A percentile compares a stretch with the other conserved stretches of the same genome.
Conservation (phyloP, 306 rosid genomes). For the Senna tora region DNA sequence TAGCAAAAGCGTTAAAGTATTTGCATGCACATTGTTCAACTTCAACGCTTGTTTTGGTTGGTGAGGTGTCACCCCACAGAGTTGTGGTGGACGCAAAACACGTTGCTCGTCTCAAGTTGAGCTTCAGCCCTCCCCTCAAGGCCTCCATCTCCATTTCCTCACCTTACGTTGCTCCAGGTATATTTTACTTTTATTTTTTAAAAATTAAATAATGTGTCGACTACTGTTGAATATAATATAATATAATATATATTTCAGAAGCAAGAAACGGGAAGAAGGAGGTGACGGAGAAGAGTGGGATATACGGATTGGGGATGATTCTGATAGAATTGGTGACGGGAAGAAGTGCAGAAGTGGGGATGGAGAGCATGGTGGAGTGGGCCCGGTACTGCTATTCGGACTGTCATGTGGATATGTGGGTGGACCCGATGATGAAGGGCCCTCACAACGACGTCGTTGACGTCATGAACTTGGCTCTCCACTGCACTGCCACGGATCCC, state of each 20-base stretch:
- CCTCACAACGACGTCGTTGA: slow-evolving; percentile 64
- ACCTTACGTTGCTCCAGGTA: slow-evolving; percentile 57
- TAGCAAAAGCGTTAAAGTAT: slow-evolving; percentile 49
- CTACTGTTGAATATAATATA: too few species aligned
- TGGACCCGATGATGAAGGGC: slow-evolving; percentile 58
- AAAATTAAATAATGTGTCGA: neutral
- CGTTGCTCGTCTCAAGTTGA: slow-evolving; percentile 51
- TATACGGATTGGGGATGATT: slow-evolving; percentile 72
- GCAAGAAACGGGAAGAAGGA: slow-evolving; percentile 45
- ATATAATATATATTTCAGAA: slow-evolving; percentile 49
- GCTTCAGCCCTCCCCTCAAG: slow-evolving; percentile 45
- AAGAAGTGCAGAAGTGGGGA: slow-evolving; percentile 53
- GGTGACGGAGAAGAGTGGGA: slow-evolving; percentile 64
- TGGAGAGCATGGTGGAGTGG: slow-evolving; percentile 74
- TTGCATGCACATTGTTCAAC: slow-evolving; percentile 48
- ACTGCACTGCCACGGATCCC: slow-evolving; percentile 79
- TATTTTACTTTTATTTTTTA: neutral
- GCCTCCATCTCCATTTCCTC: slow-evolving; percentile 50
- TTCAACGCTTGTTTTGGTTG: slow-evolving; percentile 35
- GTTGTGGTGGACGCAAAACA: slow-evolving; percentile 48
- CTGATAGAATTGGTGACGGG: slow-evolving; percentile 81
- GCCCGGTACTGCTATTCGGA: slow-evolving; percentile 86
- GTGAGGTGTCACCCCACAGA: slow-evolving; percentile 49
- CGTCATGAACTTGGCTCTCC: slow-evolving; percentile 79
- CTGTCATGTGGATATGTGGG: slow-evolving; percentile 76